Percentiles rank a stretch among this genome's conserved stretches.
Conservation (phyloP, 176 grass and related monocot species). For the Carex myosuroides region DNA sequence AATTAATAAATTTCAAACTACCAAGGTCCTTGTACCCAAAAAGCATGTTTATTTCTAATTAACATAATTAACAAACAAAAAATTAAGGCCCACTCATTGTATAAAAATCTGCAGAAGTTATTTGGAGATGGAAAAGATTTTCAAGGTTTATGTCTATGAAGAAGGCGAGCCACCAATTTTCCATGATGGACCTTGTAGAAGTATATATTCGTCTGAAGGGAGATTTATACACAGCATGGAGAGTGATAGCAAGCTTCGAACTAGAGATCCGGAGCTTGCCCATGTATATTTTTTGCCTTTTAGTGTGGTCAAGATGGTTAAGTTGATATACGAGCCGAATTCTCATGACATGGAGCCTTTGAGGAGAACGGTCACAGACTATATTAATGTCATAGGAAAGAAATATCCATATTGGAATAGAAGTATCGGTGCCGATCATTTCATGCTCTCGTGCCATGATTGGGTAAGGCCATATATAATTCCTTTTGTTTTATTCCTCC, state of each 20-base stretch:
- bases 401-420: slow-evolving; percentile 85
- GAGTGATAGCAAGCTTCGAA: slow-evolving; percentile 38
- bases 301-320: slow-evolving; percentile 85
- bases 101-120: slow-evolving; percentile 49
- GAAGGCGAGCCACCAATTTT: slow-evolving; percentile 96
- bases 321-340: slow-evolving; percentile 43
- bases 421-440: slow-evolving; percentile 68
- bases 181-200: slow-evolving; percentile 79
- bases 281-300: slow-evolving; percentile 82
- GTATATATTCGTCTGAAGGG: slow-evolving; percentile 92
- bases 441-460: slow-evolving; percentile 96
- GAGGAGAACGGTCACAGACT: slow-evolving; percentile 44
- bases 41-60: background rate
- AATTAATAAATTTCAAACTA: background rate
- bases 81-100: background rate
- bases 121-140: slow-evolving; percentile 76
- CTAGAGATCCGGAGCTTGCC: slow-evolving; percentile 39
- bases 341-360: slow-evolving; percentile 55
- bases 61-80: slow-evolving; percentile 3
- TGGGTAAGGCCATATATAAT: slow-evolving; percentile 40
- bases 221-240: slow-evolving; percentile 79
- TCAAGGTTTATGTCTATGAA: slow-evolving; percentile 76
- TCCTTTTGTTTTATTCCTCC: background rate
- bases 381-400: slow-evolving; percentile 40
- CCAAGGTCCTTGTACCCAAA: background rate